Conservation (phyloP, 1,284 basidiomycete genomes). For the Sanghuangporus baumii region DNA sequence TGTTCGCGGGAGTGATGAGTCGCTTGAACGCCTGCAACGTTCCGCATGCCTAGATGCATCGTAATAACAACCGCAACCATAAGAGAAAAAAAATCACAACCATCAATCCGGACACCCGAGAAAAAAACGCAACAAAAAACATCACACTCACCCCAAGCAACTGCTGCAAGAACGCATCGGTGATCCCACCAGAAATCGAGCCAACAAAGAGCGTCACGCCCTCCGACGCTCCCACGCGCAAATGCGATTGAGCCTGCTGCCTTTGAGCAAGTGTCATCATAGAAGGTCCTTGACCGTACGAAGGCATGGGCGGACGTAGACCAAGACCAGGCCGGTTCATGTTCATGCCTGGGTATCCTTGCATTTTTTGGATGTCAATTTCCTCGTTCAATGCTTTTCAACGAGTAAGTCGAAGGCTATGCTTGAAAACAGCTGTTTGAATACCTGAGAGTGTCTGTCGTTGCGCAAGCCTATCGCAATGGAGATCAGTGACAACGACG, state of each 20-base stretch:
- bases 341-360: constrained; percentile 15
- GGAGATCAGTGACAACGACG: background rate
- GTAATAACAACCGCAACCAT: background rate
- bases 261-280: constrained; percentile 81
- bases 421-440: background rate
- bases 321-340: constrained; percentile 75
- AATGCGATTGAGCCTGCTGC: constrained; percentile 61
- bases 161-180: constrained; percentile 71
- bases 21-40: constrained; percentile 84
- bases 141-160: constrained; percentile 61
- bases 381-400: background rate
- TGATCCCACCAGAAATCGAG: constrained; percentile 91
- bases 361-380: constrained; percentile 3
- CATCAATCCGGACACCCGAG: background rate
- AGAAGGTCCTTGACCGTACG: constrained; percentile 82
- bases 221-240: constrained; percentile 35
- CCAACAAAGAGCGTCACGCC: constrained; percentile 80
- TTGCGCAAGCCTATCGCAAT: background rate
- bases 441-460: background rate
- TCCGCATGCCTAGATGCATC: constrained; percentile 69
- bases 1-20: constrained; percentile 82
- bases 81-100: background rate
- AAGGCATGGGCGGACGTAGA: constrained; percentile 76
- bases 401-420: background rate
- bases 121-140: background rate